phyloP scores from a whole-genome alignment of 441 rosid species.

The Adansonia madagascariensis region DNA sequence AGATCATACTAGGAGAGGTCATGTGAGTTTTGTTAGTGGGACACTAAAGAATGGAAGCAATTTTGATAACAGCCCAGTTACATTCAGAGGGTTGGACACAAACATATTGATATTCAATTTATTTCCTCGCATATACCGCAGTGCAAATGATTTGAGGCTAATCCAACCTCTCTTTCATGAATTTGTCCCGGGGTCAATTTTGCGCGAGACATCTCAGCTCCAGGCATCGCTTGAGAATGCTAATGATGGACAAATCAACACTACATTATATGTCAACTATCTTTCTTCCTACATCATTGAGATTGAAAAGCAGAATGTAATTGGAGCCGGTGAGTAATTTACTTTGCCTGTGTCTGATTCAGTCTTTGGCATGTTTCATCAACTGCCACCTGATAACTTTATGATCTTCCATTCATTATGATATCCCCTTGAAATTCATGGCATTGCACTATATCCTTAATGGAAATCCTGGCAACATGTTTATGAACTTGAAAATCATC shows the following conservation, averaged over 20 bases:
- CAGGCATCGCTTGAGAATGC: constrained; percentile 72
- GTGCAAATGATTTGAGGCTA: constrained; percentile 66
- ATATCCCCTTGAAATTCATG: neutral
- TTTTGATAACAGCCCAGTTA: constrained; percentile 66
- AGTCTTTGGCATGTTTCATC: neutral
- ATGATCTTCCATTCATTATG: neutral
- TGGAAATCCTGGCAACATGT: neutral
- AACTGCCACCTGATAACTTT: neutral
- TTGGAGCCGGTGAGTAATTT: constrained; percentile 82
- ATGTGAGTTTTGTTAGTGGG: constrained; percentile 81
- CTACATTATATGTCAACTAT: constrained; percentile 76
- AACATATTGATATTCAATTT: constrained; percentile 80
- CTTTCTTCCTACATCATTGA: constrained; percentile 85
- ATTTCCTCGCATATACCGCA: constrained; percentile 81
- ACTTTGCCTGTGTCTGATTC: constrained; percentile 1
- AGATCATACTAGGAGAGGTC: constrained; percentile 52
- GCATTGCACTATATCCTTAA: neutral
- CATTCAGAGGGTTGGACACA: constrained; percentile 75
- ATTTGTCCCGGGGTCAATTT: constrained; percentile 76
- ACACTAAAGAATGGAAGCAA: constrained; percentile 65
- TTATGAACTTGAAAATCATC: neutral
- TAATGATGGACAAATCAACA: constrained; percentile 72
- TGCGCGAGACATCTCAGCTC: constrained; percentile 64
- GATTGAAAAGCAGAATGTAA: constrained; percentile 65
- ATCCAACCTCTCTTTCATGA: constrained; percentile 92